phyloP scores from a whole-genome alignment of 2,329 filamentous ascomycete species.

The Hortaea sp. region DNA sequence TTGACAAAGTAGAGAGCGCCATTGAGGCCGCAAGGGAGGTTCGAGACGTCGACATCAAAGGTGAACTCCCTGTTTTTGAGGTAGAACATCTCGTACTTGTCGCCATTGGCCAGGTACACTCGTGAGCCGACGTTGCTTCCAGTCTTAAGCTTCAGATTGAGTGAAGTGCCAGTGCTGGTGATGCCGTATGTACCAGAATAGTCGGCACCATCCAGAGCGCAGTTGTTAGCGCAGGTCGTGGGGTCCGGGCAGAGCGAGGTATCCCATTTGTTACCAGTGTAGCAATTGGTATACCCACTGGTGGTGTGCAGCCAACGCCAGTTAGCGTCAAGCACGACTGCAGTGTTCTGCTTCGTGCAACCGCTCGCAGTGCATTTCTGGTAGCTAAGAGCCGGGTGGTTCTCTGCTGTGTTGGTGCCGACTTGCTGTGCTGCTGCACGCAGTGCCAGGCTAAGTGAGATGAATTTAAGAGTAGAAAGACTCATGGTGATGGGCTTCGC shows the following conservation, averaged over 20 bases:
- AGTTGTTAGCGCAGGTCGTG: conserved; percentile 42
- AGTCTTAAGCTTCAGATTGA: conserved; percentile 39
- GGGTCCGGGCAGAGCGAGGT: conserved; percentile 30
- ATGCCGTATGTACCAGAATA: conserved; percentile 48
- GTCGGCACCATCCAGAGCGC: conserved; percentile 47
- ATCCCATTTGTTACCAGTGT: conserved; percentile 37
- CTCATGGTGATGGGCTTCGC: no score
- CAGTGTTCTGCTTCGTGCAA: conserved; percentile 18
- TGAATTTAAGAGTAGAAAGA: no score
- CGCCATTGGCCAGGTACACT: conserved; percentile 55
- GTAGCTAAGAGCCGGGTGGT: conserved; percentile 28
- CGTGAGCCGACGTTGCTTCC: conserved; percentile 34
- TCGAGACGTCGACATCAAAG: conserved; percentile 62
- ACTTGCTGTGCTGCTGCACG: conserved; percentile 29
- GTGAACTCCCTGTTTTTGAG: conserved; percentile 60
- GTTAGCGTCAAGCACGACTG: conserved; percentile 35
- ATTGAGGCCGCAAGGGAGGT: conserved; percentile 58
- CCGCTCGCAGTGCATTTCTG: conserved; percentile 27
- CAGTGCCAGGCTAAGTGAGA: no score
- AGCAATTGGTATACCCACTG: conserved; percentile 39
- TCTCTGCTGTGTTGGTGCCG: conserved; percentile 31
- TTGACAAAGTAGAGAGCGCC: conserved; percentile 57
- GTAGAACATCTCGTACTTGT: conserved; percentile 55
- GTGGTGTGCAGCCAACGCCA: conserved; percentile 41
- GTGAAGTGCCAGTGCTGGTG: conserved; percentile 37